phyloP scores from a whole-genome alignment of 805 yeast genomes.

The Cephaloascus fragrans region DNA sequence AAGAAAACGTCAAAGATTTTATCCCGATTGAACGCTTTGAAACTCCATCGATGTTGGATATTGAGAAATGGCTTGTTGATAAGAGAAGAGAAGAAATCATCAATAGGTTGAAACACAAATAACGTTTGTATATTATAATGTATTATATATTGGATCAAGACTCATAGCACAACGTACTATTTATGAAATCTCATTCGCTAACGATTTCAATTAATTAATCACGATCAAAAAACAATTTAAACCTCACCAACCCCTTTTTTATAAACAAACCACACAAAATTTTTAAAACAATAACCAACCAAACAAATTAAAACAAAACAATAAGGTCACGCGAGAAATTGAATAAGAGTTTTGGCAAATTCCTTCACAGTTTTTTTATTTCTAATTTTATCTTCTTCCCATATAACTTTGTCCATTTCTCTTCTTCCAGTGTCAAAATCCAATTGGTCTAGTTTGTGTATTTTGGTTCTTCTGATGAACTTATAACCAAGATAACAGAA shows the following conservation, averaged over 20 bases:
- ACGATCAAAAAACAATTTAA: too few relatives aligned
- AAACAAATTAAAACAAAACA: neutral
- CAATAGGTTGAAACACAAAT: constrained; percentile 14
- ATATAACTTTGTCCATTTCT: constrained; percentile 31
- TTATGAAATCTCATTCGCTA: too few relatives aligned
- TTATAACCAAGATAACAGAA: constrained; percentile 39
- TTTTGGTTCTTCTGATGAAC: constrained; percentile 23
- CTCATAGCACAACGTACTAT: too few relatives aligned
- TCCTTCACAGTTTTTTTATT: neutral
- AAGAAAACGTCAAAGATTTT: neutral
- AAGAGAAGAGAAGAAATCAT: constrained; percentile 32
- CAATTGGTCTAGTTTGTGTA: constrained; percentile 27
- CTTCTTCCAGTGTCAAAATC: constrained; percentile 35
- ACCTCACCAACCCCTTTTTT: neutral
- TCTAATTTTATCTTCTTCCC: constrained; percentile 24
- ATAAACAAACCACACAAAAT: neutral
- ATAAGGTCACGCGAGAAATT: neutral
- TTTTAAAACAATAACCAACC: neutral
- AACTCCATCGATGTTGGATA: constrained; percentile 25
- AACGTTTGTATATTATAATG: too few relatives aligned
- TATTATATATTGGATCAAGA: too few relatives aligned
- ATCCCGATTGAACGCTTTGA: constrained; percentile 13
- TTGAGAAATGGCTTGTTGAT: constrained; percentile 37
- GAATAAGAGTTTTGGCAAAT: neutral
- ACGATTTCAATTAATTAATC: too few relatives aligned